A percentile compares a stretch with the other conserved stretches of the same genome.
Conservation (phyloP, 768 basidiomycete genomes). For the Psilocybe sp. region DNA sequence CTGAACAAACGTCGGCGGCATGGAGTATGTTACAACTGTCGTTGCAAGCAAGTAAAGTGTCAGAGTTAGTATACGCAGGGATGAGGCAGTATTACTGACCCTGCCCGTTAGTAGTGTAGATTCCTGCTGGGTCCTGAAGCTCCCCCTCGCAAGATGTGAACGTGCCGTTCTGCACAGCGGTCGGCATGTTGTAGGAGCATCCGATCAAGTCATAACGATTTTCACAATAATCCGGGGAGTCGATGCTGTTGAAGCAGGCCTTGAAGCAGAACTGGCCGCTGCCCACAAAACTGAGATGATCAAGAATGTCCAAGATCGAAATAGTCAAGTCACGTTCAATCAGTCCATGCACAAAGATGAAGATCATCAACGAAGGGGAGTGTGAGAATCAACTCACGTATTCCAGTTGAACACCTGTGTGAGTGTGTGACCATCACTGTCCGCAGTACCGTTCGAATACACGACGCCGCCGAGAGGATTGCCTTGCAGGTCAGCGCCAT, state of each 20-base stretch:
- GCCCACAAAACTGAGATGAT: slow-evolving; percentile 60
- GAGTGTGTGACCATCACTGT: slow-evolving; percentile 37
- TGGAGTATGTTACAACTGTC: slow-evolving; percentile 11
- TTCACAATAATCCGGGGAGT: slow-evolving; percentile 51
- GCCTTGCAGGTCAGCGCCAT: slow-evolving; percentile 71
- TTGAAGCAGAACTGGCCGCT: slow-evolving; percentile 62
- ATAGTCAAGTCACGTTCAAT: background rate
- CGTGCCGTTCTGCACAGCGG: slow-evolving; percentile 46
- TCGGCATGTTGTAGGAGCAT: slow-evolving; percentile 66
- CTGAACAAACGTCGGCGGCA: slow-evolving; percentile 19
- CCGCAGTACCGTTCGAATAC: slow-evolving; percentile 55
- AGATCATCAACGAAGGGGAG: background rate
- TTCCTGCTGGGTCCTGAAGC: slow-evolving; percentile 54
- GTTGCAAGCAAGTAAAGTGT: background rate
- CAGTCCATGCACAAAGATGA: background rate
- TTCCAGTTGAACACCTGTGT: slow-evolving; percentile 68
- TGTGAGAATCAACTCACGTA: slow-evolving; percentile 38
- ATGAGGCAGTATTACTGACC: slow-evolving; percentile 6
- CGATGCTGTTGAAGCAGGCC: slow-evolving; percentile 54
- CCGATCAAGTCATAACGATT: slow-evolving; percentile 73
- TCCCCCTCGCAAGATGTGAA: slow-evolving; percentile 66
- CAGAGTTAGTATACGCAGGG: background rate
- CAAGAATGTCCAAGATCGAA: no score
- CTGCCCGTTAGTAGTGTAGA: slow-evolving; percentile 36
- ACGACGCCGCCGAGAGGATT: slow-evolving; percentile 76